phyloP scores from a whole-genome alignment of 768 basidiomycete genomes.

The Steccherinum ochraceum region DNA sequence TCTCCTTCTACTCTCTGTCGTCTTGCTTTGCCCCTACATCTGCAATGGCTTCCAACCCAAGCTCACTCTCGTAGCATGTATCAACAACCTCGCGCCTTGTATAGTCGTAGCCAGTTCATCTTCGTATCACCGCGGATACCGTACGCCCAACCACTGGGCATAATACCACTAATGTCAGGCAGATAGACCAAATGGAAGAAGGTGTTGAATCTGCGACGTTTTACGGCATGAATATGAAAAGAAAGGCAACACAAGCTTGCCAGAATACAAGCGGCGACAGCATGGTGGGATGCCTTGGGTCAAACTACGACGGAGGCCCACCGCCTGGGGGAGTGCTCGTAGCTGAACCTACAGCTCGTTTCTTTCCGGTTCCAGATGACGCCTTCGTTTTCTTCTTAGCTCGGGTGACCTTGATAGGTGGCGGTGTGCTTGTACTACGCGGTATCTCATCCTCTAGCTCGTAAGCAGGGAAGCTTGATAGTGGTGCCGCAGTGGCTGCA shows the following conservation, averaged over 20 bases:
- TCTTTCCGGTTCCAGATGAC: constrained; percentile 56
- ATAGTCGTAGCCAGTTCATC: constrained; percentile 4
- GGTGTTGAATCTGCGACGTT: too few relatives aligned
- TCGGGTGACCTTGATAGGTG: constrained; percentile 71
- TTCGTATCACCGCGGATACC: constrained; percentile 7
- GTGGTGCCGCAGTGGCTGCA: constrained; percentile 30
- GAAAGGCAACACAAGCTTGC: not conserved
- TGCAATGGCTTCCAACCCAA: not conserved
- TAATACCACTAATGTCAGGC: not conserved
- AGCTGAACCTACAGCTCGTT: constrained; percentile 39
- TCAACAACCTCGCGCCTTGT: constrained; percentile 9
- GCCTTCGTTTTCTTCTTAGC: constrained; percentile 70
- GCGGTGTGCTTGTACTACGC: constrained; percentile 45
- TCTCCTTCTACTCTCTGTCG: constrained; percentile 1
- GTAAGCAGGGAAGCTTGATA: constrained; percentile 46
- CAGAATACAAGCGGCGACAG: not conserved
- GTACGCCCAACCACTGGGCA: constrained; percentile 2
- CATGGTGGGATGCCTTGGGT: too few relatives aligned
- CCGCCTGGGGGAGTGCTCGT: not conserved
- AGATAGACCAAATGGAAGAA: not conserved
- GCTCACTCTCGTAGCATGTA: constrained; percentile 7
- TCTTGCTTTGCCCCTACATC: constrained; percentile 2
- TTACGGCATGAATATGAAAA: not conserved
- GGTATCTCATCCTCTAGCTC: constrained; percentile 45
- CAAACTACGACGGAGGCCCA: not conserved